Evolutionary conservation across 192 early-diverging fungal species (phyloP), one percentile per base, ranked within the genome.

Genomic region (Coemansia sp.): DNA sequence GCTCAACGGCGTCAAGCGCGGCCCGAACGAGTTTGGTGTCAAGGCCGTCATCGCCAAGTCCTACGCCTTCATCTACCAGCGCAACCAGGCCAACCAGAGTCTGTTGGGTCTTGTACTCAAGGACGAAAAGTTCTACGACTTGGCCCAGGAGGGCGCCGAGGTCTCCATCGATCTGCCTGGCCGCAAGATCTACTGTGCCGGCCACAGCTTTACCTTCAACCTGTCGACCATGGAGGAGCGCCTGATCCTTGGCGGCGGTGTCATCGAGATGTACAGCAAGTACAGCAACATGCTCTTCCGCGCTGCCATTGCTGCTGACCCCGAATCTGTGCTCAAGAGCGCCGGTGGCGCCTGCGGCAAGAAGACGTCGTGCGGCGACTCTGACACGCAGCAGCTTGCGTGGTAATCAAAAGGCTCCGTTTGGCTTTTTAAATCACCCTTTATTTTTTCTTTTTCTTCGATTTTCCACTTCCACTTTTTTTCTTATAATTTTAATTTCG

Each of bases 21-120:
- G 52, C 28, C 52, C 52, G 28, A 29, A 25, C 52, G 52, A 55
- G 52, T 30, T 30, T 16, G 78, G 80, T 29, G 67, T 92, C 60
- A 86, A 92, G 82, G 89, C 88, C 20, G 90, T 92, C 28, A 91
- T 92, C 64, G 91, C 91, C 40, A 92, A 90, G 77, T 89, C 88
- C 33, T 92, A 86, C 67, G 89, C 91, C 0, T 92, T 89, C 67
- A 92, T 92, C 73, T 92, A 92, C 72, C 84, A 85, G 56, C 87
- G 91, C 74, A 92, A 92, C 86, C 91, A 92, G 84, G 85, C 88
- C 71, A 92, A 92, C 76, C 88, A 89, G 87, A 88, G 88, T n/a
- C 84, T 92, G 12, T 83, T 91, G 56, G 91, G 91, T 63, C 87
- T 92, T 51, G 85, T 86, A 28, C 76, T 92, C 55, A 85, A 80